Percentiles rank a stretch among this genome's conserved stretches.
Conservation (phyloP, 1,284 basidiomycete genomes). For the Melampsora americana region DNA sequence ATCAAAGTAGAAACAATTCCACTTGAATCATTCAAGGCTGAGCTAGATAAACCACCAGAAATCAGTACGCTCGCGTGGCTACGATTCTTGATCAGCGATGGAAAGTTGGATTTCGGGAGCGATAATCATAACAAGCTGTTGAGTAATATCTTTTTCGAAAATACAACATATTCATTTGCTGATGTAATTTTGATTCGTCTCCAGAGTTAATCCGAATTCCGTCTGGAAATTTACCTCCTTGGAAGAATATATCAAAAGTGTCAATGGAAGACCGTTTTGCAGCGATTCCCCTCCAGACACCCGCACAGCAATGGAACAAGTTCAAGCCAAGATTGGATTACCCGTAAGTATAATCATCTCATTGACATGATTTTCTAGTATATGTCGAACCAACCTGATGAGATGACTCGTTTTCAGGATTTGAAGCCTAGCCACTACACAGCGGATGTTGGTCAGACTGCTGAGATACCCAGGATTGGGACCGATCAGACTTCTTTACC, state of each 20-base stretch:
- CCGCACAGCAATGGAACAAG: too few species aligned
- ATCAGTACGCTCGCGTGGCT: not conserved
- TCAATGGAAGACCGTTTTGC: not conserved
- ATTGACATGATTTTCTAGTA: too few species aligned
- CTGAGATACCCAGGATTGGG: too few species aligned
- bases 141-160: not conserved
- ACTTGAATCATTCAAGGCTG: not conserved
- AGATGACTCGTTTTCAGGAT: too few species aligned
- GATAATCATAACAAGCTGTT: conserved; percentile 4
- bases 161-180: not conserved
- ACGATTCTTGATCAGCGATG: not conserved
- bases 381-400: too few species aligned
- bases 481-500: too few species aligned
- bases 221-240: not conserved
- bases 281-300: too few species aligned
- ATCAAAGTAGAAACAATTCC: not conserved
- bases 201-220: not conserved
- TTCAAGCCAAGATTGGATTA: too few species aligned
- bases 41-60: not conserved
- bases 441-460: too few species aligned
- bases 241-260: not conserved
- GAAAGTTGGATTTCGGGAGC: not conserved
- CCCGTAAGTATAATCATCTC: too few species aligned
- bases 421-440: too few species aligned
- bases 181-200: not conserved